Base-by-base conservation (phyloP, 305 asterid genomes). In the Rubia tinctorum region DNA sequence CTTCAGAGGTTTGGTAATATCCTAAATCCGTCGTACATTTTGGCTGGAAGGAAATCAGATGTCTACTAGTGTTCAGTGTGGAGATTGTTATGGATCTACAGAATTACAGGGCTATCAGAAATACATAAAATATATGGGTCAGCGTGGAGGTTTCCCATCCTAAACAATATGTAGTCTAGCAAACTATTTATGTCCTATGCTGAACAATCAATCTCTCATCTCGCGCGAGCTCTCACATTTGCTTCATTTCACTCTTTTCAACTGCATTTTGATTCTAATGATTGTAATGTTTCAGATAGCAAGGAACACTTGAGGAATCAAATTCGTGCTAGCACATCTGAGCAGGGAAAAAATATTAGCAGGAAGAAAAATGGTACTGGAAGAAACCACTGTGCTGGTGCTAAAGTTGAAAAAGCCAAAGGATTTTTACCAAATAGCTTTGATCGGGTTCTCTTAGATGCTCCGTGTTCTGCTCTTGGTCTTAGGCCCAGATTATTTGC, bases 391-490 rank as follows among this genome's bases (percentile, higher is more conserved):
- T 39, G 85, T 49, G 61, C 80, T 68, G 99, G 99, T 73, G 95
- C 77, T 73, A 83, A 95, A 79, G 98, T 86, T 69, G 96, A 89
- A 81, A 90, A 83, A 78, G 90, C 86, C 30, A 78, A 84, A 84
- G 99, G 99, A 59, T 94, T 94, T 84, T 79, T 85, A 44, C 95
- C 97, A 18, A 85, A 88, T 85, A 88, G 91, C 84, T 94, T 94
- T 84, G 97, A 94, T 49, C 97, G 99, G 56, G 98, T 94, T 83
- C 98, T 94, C 69, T 92, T 94, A 58, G 99, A 94, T 86, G 99
- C 96, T 83, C 99, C 99, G 79, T 94, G 99, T 81, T 94, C 99
- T 66, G 99, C 99, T 73, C 96, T 94, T 85, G 99, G 99, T 79
- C 83, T 94, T 80, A 82, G 99, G 76, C 99, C 99, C 79, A 89